Conservation (phyloP, 257 asterid species). For the Jacaranda mimosifolia region DNA sequence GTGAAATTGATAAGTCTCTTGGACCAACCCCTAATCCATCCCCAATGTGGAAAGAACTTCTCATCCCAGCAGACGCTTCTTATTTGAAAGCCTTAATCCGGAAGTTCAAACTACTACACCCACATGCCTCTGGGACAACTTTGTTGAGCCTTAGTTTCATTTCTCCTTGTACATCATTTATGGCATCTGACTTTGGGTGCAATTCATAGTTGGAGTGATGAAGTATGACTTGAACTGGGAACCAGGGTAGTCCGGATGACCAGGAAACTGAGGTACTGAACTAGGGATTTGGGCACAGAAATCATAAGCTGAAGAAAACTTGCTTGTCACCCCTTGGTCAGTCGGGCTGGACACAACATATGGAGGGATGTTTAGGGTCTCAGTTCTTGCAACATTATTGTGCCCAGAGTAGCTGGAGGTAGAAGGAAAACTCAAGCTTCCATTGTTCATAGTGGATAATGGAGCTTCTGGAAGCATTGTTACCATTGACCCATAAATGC, state of each 20-base stretch:
- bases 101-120: no score
- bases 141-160: no score
- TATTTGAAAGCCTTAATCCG: no score
- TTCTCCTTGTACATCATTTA: neutral
- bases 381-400: constrained; percentile 17
- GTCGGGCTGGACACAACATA: neutral
- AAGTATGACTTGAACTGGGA: constrained; percentile 32
- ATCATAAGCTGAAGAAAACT: constrained; percentile 1
- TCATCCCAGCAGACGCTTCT: no score
- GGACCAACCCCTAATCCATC: no score
- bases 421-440: constrained; percentile 1
- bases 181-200: neutral
- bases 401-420: neutral
- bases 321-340: constrained; percentile 13
- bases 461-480: constrained; percentile 32
- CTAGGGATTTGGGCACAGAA: constrained; percentile 16
- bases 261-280: constrained; percentile 26
- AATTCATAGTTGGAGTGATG: constrained; percentile 14
- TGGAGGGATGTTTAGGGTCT: constrained; percentile 13
- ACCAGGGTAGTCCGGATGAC: constrained; percentile 22
- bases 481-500: neutral
- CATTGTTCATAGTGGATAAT: neutral
- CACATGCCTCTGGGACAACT: no score
- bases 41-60: no score
- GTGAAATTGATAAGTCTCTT: neutral